These are phyloP conservation scores for Bryoerythrophyllum caledonicum DNA, from an alignment of 225 moss, liverwort and hornwort genomes.

Conservation along the genomic window DNA sequence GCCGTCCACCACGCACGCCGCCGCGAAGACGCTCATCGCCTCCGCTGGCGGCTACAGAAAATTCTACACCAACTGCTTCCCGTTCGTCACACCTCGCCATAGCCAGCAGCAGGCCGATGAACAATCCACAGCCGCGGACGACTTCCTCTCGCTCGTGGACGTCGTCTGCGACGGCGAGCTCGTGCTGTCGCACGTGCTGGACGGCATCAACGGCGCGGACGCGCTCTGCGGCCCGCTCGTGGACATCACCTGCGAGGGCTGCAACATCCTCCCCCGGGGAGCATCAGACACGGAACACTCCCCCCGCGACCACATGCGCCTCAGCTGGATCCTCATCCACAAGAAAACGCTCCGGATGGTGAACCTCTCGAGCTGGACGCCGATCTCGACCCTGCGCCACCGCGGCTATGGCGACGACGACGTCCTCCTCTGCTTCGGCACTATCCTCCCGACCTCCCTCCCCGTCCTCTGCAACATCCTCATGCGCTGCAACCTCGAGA, in stretches of 20 bases:
- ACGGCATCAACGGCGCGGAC: conserved; percentile 68
- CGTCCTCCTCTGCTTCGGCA: conserved; percentile 74
- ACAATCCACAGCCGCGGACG: conserved; percentile 27
- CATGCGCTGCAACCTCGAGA: conserved; percentile 58
- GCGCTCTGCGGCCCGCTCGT: conserved; percentile 65
- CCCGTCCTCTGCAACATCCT: conserved; percentile 81
- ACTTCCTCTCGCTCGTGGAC: conserved; percentile 76
- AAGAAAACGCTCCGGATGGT: conserved; percentile 69
- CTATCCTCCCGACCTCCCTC: conserved; percentile 55
- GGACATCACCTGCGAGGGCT: conserved; percentile 43
- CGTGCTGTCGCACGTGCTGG: conserved; percentile 59
- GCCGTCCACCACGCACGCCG: conserved; percentile 29
- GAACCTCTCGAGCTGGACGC: conserved; percentile 83
- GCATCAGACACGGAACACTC: conserved; percentile 27
- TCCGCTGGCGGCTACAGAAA: conserved; percentile 35
- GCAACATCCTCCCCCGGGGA: conserved; percentile 19
- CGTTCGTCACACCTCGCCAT: conserved; percentile 16
- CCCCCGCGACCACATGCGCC: conserved; percentile 63
- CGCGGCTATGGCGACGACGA: conserved; percentile 62
- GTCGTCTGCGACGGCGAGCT: conserved; percentile 56
- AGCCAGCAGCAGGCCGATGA: background rate
- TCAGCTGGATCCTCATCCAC: conserved; percentile 88
- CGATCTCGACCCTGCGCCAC: conserved; percentile 58
- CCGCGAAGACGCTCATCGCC: conserved; percentile 15
- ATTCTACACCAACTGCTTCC: conserved; percentile 26